Base-by-base conservation (phyloP, 2,329 filamentous ascomycete species). In the Penicillium sp. region DNA sequence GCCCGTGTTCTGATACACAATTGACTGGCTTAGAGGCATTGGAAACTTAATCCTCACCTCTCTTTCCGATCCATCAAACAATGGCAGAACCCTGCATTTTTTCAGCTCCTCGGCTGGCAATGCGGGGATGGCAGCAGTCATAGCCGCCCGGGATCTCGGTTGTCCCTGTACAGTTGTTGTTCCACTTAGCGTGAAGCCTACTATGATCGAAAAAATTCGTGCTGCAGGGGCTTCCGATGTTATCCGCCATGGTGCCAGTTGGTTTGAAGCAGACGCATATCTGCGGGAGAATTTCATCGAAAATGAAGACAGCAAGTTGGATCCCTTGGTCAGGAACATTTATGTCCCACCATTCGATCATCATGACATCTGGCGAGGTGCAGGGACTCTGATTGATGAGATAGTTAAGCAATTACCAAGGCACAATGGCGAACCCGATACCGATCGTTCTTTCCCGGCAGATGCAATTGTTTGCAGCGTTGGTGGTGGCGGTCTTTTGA, bases 101-200 rank as follows among this genome's bases (percentile, higher is more conserved):
- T 93, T 88, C 78, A 88, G 80, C 68, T 88, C 86, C 21, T 88
- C 84, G 1, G 90, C 88, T 46, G 90, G 90, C 52, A 95, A 95
- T 68, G 90, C 90, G 2, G 90, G 90, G 1, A 82, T 95, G 1
- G 90, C 89, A 1, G 89, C 87, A 64, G 87, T 89, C 3, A 83
- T 84, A 40, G 87, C 90, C 0, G 87, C 89, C 3, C 76, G 78
- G n/a, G 77, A 83, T 5, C 79, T 93, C 7, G 74, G 77, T 32
- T 78, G 81, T 21, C 81, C 82, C 1, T 85, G 84, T 65, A 91
- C 89, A 2, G 86, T 95, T 56, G 86, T 91, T 46, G 84, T 92
- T 1, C 88, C 90, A 0, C 69, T 77, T 23, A 78, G 76, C 21
- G 88, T 87, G 0, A 83, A 85, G 18, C 75, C 81, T 0, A 69